Percentiles rank a stretch among this genome's conserved stretches.
Conservation (phyloP, 371 early-diverging fungal species). For the Apophysomyces elegans region DNA sequence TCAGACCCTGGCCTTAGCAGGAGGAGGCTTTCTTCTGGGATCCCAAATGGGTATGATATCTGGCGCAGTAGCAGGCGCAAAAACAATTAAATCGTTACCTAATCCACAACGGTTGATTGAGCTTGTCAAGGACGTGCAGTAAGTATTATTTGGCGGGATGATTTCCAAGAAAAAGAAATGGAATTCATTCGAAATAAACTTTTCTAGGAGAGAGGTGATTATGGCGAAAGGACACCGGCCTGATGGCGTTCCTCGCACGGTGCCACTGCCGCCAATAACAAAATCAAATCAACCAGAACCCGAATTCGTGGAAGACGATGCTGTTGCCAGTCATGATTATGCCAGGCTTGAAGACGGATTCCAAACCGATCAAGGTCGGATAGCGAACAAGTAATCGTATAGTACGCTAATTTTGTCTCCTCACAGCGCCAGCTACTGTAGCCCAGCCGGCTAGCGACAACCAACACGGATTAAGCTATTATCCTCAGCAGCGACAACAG, state of each 20-base stretch:
- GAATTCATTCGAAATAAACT: too few relatives aligned
- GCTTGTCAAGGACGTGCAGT: constrained; percentile 49
- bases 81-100: constrained; percentile 42
- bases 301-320: constrained; percentile 11
- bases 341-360: constrained; percentile 16
- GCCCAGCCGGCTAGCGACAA: background rate
- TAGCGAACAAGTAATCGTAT: background rate
- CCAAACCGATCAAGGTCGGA: constrained; percentile 18
- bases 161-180: too few relatives aligned
- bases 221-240: constrained; percentile 21
- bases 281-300: background rate
- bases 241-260: constrained; percentile 11
- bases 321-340: constrained; percentile 16
- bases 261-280: constrained; percentile 14
- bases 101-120: constrained; percentile 45
- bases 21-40: constrained; percentile 49
- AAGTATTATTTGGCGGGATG: constrained; percentile 18
- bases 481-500: constrained; percentile 15
- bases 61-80: constrained; percentile 46
- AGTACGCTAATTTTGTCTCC: background rate
- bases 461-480: constrained; percentile 1
- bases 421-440: background rate
- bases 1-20: constrained; percentile 36
- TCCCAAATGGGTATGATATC: constrained; percentile 54
- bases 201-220: constrained; percentile 26